These are phyloP conservation scores for Curvularia sp. DNA, from an alignment of 2,329 filamentous ascomycete species.

Conservation along the genomic window DNA sequence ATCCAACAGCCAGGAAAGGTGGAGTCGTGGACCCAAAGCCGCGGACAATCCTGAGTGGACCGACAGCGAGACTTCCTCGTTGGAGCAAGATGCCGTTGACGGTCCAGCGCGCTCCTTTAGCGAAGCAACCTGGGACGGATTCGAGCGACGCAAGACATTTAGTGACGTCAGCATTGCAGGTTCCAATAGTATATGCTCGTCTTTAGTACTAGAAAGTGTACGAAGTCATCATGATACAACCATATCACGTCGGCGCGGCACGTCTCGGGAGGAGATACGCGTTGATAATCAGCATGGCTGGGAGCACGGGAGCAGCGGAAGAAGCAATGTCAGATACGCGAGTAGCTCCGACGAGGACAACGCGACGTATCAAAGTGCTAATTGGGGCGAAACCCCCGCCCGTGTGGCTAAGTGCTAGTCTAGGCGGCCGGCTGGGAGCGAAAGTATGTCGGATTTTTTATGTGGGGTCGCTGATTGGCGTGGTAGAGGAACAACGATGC, in stretches of 20 bases:
- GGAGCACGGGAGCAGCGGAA: slow-evolving; percentile 5
- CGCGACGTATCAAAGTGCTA: slow-evolving; percentile 33
- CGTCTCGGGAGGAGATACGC: slow-evolving; percentile 1
- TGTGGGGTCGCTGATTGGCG: not conserved
- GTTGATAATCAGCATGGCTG: slow-evolving; percentile 10
- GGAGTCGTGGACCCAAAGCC: slow-evolving; percentile 3
- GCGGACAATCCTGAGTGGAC: slow-evolving; percentile 10
- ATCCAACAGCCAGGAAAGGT: not conserved
- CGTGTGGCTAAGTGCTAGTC: slow-evolving; percentile 20
- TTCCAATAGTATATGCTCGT: slow-evolving; percentile 17
- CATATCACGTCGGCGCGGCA: slow-evolving; percentile 1
- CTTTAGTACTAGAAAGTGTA: not conserved
- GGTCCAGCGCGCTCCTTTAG: not conserved
- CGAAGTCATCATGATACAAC: not conserved
- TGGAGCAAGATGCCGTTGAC: not conserved
- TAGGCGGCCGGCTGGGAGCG: not conserved
- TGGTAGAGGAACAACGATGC: not conserved
- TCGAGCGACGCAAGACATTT: slow-evolving; percentile 24
- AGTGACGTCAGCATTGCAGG: slow-evolving; percentile 31
- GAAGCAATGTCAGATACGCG: slow-evolving; percentile 12
- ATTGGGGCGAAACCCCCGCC: slow-evolving; percentile 27
- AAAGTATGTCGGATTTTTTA: slow-evolving; percentile 1
- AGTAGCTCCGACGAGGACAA: slow-evolving; percentile 33
- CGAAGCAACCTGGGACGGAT: slow-evolving; percentile 30
- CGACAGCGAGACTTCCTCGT: slow-evolving; percentile 1